Percentiles rank a stretch among this genome's conserved stretches.
Conservation (phyloP, 1,284 basidiomycete genomes). For the Boletus smithii region DNA sequence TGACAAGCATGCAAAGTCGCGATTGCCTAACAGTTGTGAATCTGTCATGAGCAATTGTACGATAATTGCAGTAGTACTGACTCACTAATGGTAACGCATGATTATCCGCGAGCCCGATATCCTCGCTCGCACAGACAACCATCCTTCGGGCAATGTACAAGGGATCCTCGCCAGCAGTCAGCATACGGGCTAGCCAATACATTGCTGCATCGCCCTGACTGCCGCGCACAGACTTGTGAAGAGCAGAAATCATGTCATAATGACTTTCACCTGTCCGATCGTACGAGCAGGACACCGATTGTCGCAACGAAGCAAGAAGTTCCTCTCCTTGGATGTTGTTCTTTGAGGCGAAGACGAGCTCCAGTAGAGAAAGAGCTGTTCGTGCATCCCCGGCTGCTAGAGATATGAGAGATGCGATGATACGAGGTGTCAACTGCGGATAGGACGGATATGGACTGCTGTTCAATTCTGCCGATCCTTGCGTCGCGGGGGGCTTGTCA, state of each 20-base stretch:
- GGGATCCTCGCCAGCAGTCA: conserved; percentile 85
- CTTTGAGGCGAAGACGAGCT: conserved; percentile 52
- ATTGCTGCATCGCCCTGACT: conserved; percentile 78
- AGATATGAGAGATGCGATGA: conserved; percentile 52
- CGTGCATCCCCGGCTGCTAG: conserved; percentile 69
- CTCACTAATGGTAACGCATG: conserved; percentile 69
- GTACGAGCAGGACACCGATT: conserved; percentile 60
- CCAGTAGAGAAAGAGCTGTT: conserved; percentile 64
- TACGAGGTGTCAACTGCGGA: conserved; percentile 46
- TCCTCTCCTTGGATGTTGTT: conserved; percentile 38
- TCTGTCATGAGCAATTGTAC: background rate
- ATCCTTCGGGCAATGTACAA: conserved; percentile 80
- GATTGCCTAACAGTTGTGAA: conserved; percentile 53
- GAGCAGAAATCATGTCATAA: conserved; percentile 86
- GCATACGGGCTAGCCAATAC: conserved; percentile 88
- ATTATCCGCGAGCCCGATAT: conserved; percentile 77
- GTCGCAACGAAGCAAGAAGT: conserved; percentile 49
- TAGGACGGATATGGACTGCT: conserved; percentile 30
- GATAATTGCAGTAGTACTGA: background rate
- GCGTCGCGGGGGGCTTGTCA: conserved; percentile 12
- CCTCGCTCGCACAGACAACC: conserved; percentile 83
- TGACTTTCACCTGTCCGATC: conserved; percentile 74
- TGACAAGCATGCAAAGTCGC: conserved; percentile 80
- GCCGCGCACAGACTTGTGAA: conserved; percentile 86
- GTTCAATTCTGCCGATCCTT: conserved; percentile 19